phyloP scores from a whole-genome alignment of 1,284 basidiomycete genomes.

The Bjerkandera adusta region DNA sequence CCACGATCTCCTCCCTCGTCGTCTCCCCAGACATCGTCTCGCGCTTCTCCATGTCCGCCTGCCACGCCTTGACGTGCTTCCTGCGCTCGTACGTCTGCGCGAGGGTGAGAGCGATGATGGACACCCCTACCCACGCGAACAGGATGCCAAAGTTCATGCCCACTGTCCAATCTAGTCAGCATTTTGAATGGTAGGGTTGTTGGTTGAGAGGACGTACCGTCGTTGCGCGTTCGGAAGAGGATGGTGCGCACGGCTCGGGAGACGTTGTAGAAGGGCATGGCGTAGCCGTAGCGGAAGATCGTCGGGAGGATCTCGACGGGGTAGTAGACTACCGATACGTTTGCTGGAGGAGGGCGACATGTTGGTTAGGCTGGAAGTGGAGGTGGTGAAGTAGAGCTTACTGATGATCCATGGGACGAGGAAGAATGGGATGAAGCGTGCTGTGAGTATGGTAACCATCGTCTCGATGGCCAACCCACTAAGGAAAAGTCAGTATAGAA shows the following conservation, averaged over 20 bases:
- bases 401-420: conserved; percentile 59
- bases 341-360: conserved; percentile 37
- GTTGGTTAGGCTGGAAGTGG: not conserved
- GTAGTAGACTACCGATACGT: conserved; percentile 63
- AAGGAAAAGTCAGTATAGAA: not conserved
- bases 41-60: not conserved
- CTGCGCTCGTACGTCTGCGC: conserved; percentile 41
- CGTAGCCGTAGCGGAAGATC: conserved; percentile 67
- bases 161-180: conserved; percentile 44
- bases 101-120: conserved; percentile 47
- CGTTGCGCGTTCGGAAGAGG: conserved; percentile 67
- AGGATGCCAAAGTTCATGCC: conserved; percentile 60
- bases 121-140: conserved; percentile 51
- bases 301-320: conserved; percentile 68
- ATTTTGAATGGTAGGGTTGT: no score
- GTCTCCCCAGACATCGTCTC: conserved; percentile 2
- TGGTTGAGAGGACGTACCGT: conserved; percentile 40
- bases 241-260: conserved; percentile 58
- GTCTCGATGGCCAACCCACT: conserved; percentile 64
- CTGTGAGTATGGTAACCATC: conserved; percentile 53
- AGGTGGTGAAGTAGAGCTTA: conserved; percentile 27
- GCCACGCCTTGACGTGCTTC: conserved; percentile 10
- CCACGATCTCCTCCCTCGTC: not conserved
- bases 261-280: conserved; percentile 73
- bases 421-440: conserved; percentile 56